phyloP scores from a whole-genome alignment of 768 basidiomycete species.

The Wakefieldia striispora region DNA sequence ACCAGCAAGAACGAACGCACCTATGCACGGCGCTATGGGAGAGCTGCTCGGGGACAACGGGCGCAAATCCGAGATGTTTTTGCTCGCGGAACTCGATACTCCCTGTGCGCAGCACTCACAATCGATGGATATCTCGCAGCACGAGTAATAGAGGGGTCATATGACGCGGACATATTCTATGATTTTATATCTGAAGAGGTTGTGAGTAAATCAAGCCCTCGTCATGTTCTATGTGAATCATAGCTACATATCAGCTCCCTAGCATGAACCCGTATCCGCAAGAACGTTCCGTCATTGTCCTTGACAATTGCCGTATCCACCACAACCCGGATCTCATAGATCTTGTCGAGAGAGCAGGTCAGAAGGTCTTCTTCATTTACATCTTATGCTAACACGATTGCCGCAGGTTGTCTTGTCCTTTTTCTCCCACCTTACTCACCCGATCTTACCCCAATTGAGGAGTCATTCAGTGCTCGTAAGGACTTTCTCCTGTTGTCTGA shows the following conservation, averaged over 20 bases:
- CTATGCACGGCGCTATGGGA: constrained; percentile 25
- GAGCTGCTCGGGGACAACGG: constrained; percentile 17
- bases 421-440: neutral
- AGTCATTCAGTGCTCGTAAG: neutral
- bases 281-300: neutral
- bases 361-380: neutral
- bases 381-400: neutral
- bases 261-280: constrained; percentile 1
- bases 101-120: constrained; percentile 35
- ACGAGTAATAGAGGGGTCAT: constrained; percentile 31
- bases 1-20: constrained; percentile 22
- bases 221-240: neutral
- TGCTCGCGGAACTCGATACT: constrained; percentile 30
- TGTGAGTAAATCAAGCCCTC: neutral
- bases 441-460: neutral
- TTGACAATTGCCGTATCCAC: constrained; percentile 5
- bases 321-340: constrained; percentile 1
- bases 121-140: constrained; percentile 1
- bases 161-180: constrained; percentile 33
- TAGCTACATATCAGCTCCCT: neutral
- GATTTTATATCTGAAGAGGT: constrained; percentile 30
- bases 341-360: neutral
- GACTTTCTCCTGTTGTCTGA: neutral
- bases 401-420: neutral
- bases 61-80: constrained; percentile 24